Base-by-base conservation (phyloP, 257 asterid species). In the Scutellaria baicalensis region DNA sequence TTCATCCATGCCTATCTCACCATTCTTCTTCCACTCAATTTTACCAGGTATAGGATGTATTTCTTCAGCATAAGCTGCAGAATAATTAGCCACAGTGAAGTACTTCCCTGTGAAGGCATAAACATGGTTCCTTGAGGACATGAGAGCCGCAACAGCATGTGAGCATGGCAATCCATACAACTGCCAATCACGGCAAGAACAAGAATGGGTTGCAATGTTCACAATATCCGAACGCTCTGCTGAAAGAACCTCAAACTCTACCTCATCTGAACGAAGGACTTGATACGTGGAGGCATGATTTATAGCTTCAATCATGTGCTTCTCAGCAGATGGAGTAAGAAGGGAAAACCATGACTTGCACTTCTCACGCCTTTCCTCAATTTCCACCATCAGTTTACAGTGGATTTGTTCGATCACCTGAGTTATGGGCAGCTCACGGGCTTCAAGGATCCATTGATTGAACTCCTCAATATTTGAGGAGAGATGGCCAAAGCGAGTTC, bases 171-270 rank as follows among this genome's bases (percentile, higher is more conserved):
- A 59, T 17, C 90, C 84, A 14, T 76, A 79, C 68, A 87, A 12
- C 78, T 84, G 89, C 94, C 96, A 89, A 66, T 85, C 94, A 14
- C 83, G 90, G 54, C 96, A 89, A 45, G 92, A 87, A 72, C 94
- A 89, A 43, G 83, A 74, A 51, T 12, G 83, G 1, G 77, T 70
- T 20, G 85, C 77, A 3, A 83, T 85, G 84, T 87, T 87, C 71
- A 87, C 95, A 23, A 85, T 89, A 52, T 87, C 85, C 0, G 90
- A 87, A 20, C 85, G 79, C 14, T 82, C 89, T 9, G 84, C n/a
- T 13, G 95, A 85, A 43, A 87, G 57, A 69, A 89, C 89, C 81
- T 87, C 96, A 52, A 89, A 89, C 67, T 87, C 92, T 8, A 82
- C 88, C 73, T 85, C 92, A 67, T 89, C 92, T 5, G 92, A 89